phyloP scores from a whole-genome alignment of 2,329 filamentous ascomycete species.

The Ceratocystis papillata region DNA sequence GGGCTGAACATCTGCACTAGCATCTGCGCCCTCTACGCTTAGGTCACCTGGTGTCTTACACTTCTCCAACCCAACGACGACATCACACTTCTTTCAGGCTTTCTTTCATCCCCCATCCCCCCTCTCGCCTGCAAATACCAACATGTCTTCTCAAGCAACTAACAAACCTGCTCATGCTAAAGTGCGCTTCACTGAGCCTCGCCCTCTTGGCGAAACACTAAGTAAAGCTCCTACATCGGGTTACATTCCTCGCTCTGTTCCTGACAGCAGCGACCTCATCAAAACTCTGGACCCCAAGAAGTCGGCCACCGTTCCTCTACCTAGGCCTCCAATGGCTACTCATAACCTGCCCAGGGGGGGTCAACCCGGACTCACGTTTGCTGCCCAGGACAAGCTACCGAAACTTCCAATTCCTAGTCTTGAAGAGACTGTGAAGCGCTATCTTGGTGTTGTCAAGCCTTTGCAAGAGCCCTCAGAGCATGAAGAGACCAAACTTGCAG shows the following conservation, averaged over 20 bases:
- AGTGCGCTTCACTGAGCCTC: slow-evolving; percentile 48
- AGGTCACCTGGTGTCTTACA: slow-evolving; percentile 30
- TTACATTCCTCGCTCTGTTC: slow-evolving; percentile 34
- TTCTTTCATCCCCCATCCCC: not conserved
- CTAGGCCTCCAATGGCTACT: slow-evolving; percentile 38
- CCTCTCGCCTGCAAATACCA: not conserved
- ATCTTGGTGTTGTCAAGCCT: slow-evolving; percentile 67
- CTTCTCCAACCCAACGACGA: not conserved
- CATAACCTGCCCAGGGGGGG: slow-evolving; percentile 41
- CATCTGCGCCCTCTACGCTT: slow-evolving; percentile 66
- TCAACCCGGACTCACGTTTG: slow-evolving; percentile 72
- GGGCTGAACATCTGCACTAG: slow-evolving; percentile 70
- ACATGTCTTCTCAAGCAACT: slow-evolving; percentile 18
- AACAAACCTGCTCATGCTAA: slow-evolving; percentile 32
- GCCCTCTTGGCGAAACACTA: slow-evolving; percentile 61
- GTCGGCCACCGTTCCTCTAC: not conserved
- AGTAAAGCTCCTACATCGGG: slow-evolving; percentile 32
- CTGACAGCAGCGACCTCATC: slow-evolving; percentile 27
- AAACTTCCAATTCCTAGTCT: slow-evolving; percentile 90
- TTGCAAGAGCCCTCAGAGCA: slow-evolving; percentile 74
- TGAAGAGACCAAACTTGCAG: slow-evolving; percentile 66
- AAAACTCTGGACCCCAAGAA: slow-evolving; percentile 15
- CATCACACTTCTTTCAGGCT: not conserved
- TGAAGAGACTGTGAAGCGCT: slow-evolving; percentile 64
- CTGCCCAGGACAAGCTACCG: slow-evolving; percentile 74